A percentile compares a stretch with the other conserved stretches of the same genome.
These are phyloP conservation scores for Coemansia sp. DNA, from an alignment of 371 early-diverging fungal species.

Conservation along the genomic window DNA sequence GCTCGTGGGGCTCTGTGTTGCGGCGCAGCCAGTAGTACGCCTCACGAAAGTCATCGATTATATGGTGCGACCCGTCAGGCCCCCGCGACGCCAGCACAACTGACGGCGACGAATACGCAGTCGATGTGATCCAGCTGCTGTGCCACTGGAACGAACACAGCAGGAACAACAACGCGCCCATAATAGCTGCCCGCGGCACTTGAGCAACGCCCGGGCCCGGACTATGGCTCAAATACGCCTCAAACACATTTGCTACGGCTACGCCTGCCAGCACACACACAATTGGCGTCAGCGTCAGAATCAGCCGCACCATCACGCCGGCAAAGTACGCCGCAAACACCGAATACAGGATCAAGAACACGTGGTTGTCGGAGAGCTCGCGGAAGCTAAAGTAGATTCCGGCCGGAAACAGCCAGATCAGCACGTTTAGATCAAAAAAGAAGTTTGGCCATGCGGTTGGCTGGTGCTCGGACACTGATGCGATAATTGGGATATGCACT, in stretches of 20 bases:
- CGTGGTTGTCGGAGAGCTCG: slow-evolving; percentile 88
- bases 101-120: slow-evolving; percentile 98
- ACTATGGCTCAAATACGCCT: slow-evolving; percentile 55
- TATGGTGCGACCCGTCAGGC: slow-evolving; percentile 83
- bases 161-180: slow-evolving; percentile 66
- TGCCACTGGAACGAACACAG: slow-evolving; percentile 88
- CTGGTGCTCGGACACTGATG: slow-evolving; percentile 99
- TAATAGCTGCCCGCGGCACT: slow-evolving; percentile 56
- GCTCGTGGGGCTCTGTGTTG: slow-evolving; percentile 90
- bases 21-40: slow-evolving; percentile 98
- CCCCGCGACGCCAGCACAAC: slow-evolving; percentile 90
- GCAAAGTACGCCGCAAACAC: slow-evolving; percentile 97
- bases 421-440: slow-evolving; percentile 95
- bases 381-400: slow-evolving; percentile 96
- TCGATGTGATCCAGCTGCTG: slow-evolving; percentile 97
- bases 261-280: slow-evolving; percentile 95
- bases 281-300: slow-evolving; percentile 95
- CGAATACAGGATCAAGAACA: slow-evolving; percentile 94
- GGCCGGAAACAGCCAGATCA: slow-evolving; percentile 93
- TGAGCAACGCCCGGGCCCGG: not conserved
- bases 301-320: slow-evolving; percentile 99
- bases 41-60: slow-evolving; percentile 99
- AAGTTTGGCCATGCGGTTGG: slow-evolving; percentile 99
- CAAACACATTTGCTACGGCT: slow-evolving; percentile 78
- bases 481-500: slow-evolving; percentile 98